Conservation (phyloP, 495 filamentous ascomycete species). For the Neurospora intermedia region DNA sequence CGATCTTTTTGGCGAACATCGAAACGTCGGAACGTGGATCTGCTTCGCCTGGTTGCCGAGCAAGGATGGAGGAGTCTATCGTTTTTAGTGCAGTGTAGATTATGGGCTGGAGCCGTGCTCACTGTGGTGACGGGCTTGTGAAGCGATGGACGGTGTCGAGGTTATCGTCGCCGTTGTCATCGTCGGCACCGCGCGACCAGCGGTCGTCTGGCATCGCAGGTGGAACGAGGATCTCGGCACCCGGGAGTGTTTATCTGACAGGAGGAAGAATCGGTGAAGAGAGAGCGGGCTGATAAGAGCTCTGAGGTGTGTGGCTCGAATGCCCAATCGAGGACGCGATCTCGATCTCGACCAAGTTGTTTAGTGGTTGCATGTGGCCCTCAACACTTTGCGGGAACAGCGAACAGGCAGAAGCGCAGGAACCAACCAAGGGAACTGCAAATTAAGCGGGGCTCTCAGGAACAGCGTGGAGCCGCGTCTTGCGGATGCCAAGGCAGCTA, state of each 20-base stretch:
- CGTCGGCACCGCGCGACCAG: background rate
- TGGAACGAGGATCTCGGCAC: background rate
- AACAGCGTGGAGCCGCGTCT: background rate
- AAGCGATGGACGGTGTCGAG: background rate
- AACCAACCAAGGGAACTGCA: background rate
- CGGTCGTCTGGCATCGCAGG: background rate
- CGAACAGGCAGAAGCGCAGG: background rate
- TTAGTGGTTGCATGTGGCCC: background rate
- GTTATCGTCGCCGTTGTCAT: background rate
- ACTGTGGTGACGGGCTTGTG: background rate
- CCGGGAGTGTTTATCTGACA: background rate
- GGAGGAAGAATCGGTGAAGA: background rate
- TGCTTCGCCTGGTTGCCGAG: background rate
- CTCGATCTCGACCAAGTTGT: background rate
- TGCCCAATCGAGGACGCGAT: background rate
- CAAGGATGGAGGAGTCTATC: background rate
- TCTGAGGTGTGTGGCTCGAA: background rate
- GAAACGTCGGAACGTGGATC: background rate
- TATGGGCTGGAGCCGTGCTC: background rate
- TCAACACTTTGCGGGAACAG: background rate
- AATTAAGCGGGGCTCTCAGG: background rate
- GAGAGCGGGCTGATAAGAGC: background rate
- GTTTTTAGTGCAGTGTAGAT: background rate
- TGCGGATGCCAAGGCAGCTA: background rate
- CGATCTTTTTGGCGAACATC: background rate